Evolutionary conservation across 495 filamentous ascomycete genomes (phyloP).

Genomic region (Hypomontagnella monticulosa): DNA sequence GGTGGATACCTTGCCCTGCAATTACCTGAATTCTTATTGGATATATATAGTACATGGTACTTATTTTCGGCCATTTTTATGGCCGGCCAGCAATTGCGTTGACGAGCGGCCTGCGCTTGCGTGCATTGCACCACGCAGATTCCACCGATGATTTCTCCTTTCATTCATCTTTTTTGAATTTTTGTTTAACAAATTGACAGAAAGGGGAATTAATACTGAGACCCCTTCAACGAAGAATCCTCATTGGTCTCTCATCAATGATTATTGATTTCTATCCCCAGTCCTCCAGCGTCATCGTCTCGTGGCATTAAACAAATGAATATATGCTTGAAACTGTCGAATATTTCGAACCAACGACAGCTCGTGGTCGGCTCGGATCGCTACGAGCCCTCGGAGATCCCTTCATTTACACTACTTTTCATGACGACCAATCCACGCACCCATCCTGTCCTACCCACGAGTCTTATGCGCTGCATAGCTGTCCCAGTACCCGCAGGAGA

Average conservation of each 20-base stretch:
- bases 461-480: conserved; percentile 5
- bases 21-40: conserved; percentile 33
- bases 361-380: conserved; percentile 1
- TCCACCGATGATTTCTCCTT: conserved; percentile 31
- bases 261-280: no score
- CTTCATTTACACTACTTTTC: not conserved
- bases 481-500: conserved; percentile 4
- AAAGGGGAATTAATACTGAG: no score
- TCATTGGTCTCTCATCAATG: no score
- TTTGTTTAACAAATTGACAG: not conserved
- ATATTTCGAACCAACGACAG: conserved; percentile 4
- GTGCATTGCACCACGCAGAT: conserved; percentile 26
- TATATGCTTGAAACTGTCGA: no score
- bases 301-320: no score
- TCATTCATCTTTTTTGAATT: conserved; percentile 5
- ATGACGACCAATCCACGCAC: conserved; percentile 11
- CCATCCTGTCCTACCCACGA: conserved; percentile 10
- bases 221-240: no score
- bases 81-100: conserved; percentile 16
- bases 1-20: conserved; percentile 18
- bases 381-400: conserved; percentile 10
- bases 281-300: no score
- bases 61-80: conserved; percentile 32
- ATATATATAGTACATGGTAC: not conserved
- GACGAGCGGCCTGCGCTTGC: conserved; percentile 19